phyloP scores from a whole-genome alignment of 106 monocot species.

The Apostasia ramifera region DNA sequence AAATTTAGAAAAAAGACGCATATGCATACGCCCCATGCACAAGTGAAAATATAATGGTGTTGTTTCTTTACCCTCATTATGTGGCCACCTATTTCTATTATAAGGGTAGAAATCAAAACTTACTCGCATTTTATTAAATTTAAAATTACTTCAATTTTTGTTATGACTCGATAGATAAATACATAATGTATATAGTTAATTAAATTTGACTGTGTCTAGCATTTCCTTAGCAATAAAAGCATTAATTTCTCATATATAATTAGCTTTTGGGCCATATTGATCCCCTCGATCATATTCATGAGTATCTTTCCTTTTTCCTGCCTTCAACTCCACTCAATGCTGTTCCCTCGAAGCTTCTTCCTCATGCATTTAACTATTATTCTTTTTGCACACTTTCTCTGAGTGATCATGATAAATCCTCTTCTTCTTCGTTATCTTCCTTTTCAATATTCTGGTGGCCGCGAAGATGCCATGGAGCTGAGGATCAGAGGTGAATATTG shows the following conservation, averaged over 20 bases:
- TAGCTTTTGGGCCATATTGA: not conserved
- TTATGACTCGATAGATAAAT: no score
- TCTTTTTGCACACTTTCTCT: slow-evolving; percentile 4
- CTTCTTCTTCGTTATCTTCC: no score
- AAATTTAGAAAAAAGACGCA: not conserved
- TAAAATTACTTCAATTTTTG: no score
- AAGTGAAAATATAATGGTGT: no score
- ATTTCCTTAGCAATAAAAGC: not conserved
- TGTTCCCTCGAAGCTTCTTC: slow-evolving; percentile 16
- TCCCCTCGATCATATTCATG: not conserved
- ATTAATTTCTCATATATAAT: not conserved
- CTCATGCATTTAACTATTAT: slow-evolving; percentile 1
- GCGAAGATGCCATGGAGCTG: not conserved
- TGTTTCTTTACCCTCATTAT: no score
- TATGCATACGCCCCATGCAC: no score
- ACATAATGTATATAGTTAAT: no score
- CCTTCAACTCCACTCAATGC: slow-evolving; percentile 80
- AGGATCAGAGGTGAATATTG: not conserved
- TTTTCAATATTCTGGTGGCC: no score
- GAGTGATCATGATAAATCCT: no score
- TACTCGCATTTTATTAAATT: no score
- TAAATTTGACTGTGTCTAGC: not conserved
- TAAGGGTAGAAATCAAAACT: not conserved
- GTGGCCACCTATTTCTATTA: no score
- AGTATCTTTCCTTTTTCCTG: slow-evolving; percentile 26